Percentiles rank a stretch among this genome's conserved stretches.
Evolutionary conservation across 2,329 filamentous ascomycete species (phyloP).

Genomic region (Chalara sp.): DNA sequence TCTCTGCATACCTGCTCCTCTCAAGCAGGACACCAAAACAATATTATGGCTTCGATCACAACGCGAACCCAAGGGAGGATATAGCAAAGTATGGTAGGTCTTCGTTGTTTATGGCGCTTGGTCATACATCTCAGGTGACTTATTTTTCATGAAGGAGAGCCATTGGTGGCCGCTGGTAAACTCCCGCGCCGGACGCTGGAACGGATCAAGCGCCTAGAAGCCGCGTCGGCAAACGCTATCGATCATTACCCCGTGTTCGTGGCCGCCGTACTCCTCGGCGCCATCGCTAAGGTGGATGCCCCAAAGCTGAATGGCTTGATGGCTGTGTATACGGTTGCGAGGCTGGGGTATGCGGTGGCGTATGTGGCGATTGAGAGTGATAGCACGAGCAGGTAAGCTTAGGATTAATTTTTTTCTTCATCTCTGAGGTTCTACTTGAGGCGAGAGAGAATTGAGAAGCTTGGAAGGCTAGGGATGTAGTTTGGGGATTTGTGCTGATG

Average conservation of each 20-base stretch:
- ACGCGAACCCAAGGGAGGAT: conserved; percentile 39
- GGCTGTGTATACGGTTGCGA: conserved; percentile 33
- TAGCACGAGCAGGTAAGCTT: not conserved
- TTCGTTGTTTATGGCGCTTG: not conserved
- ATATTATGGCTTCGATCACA: conserved; percentile 37
- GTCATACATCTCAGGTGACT: not conserved
- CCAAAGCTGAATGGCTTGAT: conserved; percentile 32
- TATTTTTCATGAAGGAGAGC: too few species aligned
- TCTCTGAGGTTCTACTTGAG: too few species aligned
- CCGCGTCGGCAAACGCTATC: conserved; percentile 40
- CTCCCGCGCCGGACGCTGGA: conserved; percentile 35
- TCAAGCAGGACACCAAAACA: conserved; percentile 36
- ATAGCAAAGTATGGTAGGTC: conserved; percentile 34
- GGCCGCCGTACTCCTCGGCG: conserved; percentile 32
- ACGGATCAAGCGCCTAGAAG: conserved; percentile 36
- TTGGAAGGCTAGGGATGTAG: too few species aligned
- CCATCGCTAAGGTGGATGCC: conserved; percentile 31
- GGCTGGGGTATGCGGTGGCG: conserved; percentile 32
- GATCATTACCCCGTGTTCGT: conserved; percentile 35
- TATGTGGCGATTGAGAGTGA: conserved; percentile 32
- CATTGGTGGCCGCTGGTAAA: conserved; percentile 28
- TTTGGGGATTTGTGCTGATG: too few species aligned
- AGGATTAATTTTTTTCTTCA: too few species aligned
- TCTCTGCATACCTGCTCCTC: conserved; percentile 10
- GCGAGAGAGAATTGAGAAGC: too few species aligned